A percentile compares a stretch with the other conserved stretches of the same genome.
phyloP scores from a whole-genome alignment of 768 basidiomycete species.

The Mycena capillaripes region DNA sequence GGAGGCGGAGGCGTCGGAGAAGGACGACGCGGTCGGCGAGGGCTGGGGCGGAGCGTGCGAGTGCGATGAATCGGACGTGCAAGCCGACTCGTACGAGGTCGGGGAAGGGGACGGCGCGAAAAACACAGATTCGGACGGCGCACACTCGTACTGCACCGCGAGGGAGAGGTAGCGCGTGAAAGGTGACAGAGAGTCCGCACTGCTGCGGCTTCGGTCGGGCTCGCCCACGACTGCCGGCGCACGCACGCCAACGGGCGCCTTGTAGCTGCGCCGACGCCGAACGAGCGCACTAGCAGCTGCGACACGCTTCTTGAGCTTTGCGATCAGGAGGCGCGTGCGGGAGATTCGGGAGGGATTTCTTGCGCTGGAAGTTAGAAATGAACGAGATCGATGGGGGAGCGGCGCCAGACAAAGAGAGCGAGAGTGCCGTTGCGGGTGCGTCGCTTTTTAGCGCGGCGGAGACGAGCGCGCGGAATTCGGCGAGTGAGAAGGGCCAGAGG shows the following conservation, averaged over 20 bases:
- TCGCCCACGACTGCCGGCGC: neutral
- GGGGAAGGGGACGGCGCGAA: neutral
- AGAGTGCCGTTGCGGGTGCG: neutral
- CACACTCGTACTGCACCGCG: conserved; percentile 35
- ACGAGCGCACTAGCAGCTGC: neutral
- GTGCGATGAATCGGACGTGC: neutral
- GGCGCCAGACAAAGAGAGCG: neutral
- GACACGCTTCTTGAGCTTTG: conserved; percentile 22
- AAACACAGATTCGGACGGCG: neutral
- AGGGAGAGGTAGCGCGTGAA: conserved; percentile 37
- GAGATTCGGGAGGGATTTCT: neutral
- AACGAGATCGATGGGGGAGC: neutral
- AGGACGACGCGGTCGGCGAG: conserved; percentile 19
- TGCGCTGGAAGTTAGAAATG: neutral
- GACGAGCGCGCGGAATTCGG: conserved; percentile 22
- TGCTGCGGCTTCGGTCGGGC: neutral
- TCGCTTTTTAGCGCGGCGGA: conserved; percentile 30
- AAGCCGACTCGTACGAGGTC: neutral
- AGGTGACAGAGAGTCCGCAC: neutral
- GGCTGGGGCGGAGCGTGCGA: conserved; percentile 22
- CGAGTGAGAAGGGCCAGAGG: conserved; percentile 19
- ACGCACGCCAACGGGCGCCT: no score
- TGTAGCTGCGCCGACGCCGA: neutral
- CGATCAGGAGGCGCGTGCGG: neutral
- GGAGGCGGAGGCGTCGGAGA: neutral